A percentile compares a stretch with the other conserved stretches of the same genome.
Conservation (phyloP, 805 yeast genomes). For the Yarrowia hollandica region DNA sequence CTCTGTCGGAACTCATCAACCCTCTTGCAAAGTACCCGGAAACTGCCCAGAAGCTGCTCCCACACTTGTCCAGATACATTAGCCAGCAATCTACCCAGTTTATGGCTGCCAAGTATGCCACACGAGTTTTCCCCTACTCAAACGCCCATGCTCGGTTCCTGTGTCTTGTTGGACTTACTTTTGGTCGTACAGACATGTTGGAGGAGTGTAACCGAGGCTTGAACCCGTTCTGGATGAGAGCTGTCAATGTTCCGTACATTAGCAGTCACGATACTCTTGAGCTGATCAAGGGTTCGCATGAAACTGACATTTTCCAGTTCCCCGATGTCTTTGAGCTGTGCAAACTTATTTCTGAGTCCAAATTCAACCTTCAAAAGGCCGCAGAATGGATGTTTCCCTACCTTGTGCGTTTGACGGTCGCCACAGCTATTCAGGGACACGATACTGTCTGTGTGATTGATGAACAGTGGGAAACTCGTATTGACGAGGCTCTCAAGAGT, state of each 20-base stretch:
- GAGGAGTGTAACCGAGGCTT: constrained; percentile 81
- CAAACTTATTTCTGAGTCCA: constrained; percentile 27
- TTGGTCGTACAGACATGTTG: constrained; percentile 64
- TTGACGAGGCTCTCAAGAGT: constrained; percentile 66
- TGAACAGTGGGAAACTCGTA: constrained; percentile 69
- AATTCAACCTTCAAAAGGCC: constrained; percentile 31
- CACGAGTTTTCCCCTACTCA: constrained; percentile 62
- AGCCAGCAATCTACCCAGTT: constrained; percentile 56
- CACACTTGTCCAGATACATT: constrained; percentile 6
- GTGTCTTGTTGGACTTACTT: constrained; percentile 63
- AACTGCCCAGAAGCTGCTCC: constrained; percentile 15
- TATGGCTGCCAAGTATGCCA: constrained; percentile 63
- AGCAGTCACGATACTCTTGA: constrained; percentile 1
- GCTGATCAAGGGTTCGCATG: neutral
- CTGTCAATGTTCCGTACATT: constrained; percentile 42
- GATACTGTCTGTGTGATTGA: constrained; percentile 62
- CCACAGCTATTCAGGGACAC: constrained; percentile 58
- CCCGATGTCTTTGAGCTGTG: constrained; percentile 19
- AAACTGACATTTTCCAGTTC: neutral
- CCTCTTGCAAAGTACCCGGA: constrained; percentile 15
- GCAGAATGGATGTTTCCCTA: constrained; percentile 51
- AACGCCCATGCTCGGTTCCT: constrained; percentile 68
- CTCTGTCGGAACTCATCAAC: constrained; percentile 12
- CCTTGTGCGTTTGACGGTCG: constrained; percentile 57
- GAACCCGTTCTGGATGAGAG: constrained; percentile 77